Percentiles rank a stretch among this genome's conserved stretches.
Conservation (phyloP, 495 filamentous ascomycete species). For the Neurospora sp. region DNA sequence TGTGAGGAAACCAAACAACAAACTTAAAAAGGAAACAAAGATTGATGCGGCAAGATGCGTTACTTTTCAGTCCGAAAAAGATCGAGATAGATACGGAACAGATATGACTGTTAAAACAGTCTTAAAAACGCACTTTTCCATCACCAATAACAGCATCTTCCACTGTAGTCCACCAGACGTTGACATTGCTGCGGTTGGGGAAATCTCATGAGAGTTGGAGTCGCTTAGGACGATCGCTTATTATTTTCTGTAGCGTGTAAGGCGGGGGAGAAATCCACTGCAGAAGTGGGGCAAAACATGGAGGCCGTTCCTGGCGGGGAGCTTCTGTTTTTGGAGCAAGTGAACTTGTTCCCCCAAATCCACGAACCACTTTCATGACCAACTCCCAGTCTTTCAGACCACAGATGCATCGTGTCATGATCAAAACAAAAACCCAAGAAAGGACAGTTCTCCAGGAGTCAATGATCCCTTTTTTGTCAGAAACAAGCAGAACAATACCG, state of each 20-base stretch:
- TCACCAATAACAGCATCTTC: too few relatives aligned
- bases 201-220: not conserved
- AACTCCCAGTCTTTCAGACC: not conserved
- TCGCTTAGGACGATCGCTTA: not conserved
- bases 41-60: too few relatives aligned
- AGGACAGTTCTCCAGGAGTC: too few relatives aligned
- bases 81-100: too few relatives aligned
- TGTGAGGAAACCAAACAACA: too few relatives aligned
- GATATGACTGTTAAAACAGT: too few relatives aligned
- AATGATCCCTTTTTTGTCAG: not conserved
- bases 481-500: not conserved
- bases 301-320: not conserved
- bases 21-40: too few relatives aligned
- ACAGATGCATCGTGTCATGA: not conserved
- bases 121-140: too few relatives aligned
- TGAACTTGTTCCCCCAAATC: not conserved
- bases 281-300: not conserved
- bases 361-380: not conserved
- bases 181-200: not conserved
- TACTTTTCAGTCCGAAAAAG: not conserved
- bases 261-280: not conserved
- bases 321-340: not conserved
- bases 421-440: not conserved
- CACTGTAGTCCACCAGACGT: too few relatives aligned
- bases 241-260: not conserved